Evolutionary conservation across 805 yeast species (phyloP).

Genomic region (Starmerella gropengiesseri): DNA sequence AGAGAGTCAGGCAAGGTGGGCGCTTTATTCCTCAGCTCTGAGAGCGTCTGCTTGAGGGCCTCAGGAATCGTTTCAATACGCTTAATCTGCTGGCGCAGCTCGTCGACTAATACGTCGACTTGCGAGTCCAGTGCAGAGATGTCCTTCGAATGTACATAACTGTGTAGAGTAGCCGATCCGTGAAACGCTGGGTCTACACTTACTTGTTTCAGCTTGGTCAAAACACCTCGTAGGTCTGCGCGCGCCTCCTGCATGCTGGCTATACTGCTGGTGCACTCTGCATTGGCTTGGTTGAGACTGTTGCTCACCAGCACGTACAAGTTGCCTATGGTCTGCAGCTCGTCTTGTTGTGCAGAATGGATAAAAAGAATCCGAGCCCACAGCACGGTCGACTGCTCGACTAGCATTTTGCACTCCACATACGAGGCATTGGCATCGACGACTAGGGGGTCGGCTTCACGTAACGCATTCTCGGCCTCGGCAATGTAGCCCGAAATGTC

Average conservation of each 20-base stretch:
- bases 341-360: conserved; percentile 38
- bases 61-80: conserved; percentile 17
- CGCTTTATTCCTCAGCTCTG: conserved; percentile 13
- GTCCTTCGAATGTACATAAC: conserved; percentile 22
- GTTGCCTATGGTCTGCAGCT: conserved; percentile 30
- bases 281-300: conserved; percentile 23
- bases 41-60: conserved; percentile 16
- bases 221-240: conserved; percentile 19
- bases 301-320: conserved; percentile 30
- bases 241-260: conserved; percentile 10
- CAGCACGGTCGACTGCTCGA: conserved; percentile 35
- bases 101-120: conserved; percentile 9
- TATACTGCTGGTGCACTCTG: conserved; percentile 12
- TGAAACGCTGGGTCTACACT: conserved; percentile 16
- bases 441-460: conserved; percentile 42
- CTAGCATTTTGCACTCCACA: conserved; percentile 30
- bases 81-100: conserved; percentile 7
- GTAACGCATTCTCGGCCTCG: conserved; percentile 40
- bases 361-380: conserved; percentile 38
- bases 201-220: conserved; percentile 17
- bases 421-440: conserved; percentile 39
- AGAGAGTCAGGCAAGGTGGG: conserved; percentile 22
- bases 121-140: conserved; percentile 13
- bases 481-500: conserved; percentile 39
- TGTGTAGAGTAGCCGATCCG: conserved; percentile 14